A percentile compares a stretch with the other conserved stretches of the same genome.
phyloP scores from a whole-genome alignment of 129 eudicot species.

The Arctium lappa region DNA sequence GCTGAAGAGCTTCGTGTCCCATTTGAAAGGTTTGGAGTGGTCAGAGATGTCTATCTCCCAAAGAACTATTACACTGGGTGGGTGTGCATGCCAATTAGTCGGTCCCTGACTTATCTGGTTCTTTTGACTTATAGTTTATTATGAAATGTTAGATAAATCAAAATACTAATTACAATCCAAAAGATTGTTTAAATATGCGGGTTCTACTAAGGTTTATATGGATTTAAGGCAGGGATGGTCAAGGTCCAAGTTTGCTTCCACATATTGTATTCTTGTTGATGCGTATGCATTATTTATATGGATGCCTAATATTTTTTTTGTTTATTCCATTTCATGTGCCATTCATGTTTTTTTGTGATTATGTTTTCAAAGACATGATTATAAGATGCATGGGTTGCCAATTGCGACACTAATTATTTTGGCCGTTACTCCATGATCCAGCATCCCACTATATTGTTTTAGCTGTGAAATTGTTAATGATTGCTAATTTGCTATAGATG shows the following conservation, averaged over 20 bases:
- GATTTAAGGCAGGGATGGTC: too few relatives aligned
- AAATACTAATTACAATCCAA: neutral
- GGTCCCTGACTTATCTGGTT: neutral
- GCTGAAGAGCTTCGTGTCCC: slow-evolving; percentile 78
- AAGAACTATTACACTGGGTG: slow-evolving; percentile 75
- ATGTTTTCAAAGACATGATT: neutral
- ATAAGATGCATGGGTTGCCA: neutral
- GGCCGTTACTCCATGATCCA: neutral
- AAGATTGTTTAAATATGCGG: neutral
- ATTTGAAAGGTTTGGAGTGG: slow-evolving; percentile 68
- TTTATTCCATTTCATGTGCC: neutral
- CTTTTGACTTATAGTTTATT: neutral
- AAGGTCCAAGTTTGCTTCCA: too few relatives aligned
- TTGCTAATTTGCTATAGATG: neutral
- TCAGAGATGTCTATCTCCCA: slow-evolving; percentile 73
- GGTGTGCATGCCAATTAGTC: slow-evolving; percentile 3
- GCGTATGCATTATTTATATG: neutral
- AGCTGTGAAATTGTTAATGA: neutral
- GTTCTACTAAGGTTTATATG: neutral
- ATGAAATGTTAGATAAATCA: neutral
- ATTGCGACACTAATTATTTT: neutral
- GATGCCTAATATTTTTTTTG: neutral
- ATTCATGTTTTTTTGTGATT: neutral
- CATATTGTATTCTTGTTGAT: neutral
- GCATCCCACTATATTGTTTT: neutral